Evolutionary conservation across 345 rosid genomes (phyloP).

Genomic region (Pseudoturritis turrita): DNA sequence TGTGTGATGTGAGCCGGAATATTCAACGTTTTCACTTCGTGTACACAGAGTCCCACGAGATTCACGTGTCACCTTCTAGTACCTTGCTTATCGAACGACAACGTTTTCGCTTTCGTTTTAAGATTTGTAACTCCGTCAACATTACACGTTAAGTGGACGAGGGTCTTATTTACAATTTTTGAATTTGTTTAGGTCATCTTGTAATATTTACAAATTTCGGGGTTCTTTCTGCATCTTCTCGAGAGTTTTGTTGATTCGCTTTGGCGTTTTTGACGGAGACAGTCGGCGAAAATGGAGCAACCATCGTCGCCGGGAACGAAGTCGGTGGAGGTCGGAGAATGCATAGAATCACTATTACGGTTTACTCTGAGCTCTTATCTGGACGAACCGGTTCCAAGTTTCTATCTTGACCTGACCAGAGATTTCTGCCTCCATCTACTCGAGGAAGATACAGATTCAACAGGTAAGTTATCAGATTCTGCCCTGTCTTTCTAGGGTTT

Average conservation of each 20-base stretch:
- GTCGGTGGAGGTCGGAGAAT: slow-evolving; percentile 11
- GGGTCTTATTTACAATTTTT: not conserved
- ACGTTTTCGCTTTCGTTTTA: not conserved
- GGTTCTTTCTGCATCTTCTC: not conserved
- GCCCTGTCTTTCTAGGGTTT: not conserved
- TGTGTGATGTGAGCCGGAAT: not conserved
- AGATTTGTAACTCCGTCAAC: not conserved
- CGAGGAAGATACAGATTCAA: slow-evolving; percentile 5
- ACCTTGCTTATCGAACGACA: not conserved
- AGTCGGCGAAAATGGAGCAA: slow-evolving; percentile 24
- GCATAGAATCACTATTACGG: not conserved
- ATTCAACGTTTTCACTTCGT: too few species aligned
- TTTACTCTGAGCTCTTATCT: slow-evolving; percentile 16
- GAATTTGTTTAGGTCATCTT: not conserved
- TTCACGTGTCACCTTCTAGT: not conserved
- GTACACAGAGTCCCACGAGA: too few species aligned
- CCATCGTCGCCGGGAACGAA: slow-evolving; percentile 30
- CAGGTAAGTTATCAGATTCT: not conserved
- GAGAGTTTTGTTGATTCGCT: not conserved
- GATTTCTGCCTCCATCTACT: slow-evolving; percentile 26
- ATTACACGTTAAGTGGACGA: not conserved
- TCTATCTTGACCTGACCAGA: slow-evolving; percentile 21
- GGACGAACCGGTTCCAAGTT: slow-evolving; percentile 9
- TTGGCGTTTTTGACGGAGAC: not conserved
- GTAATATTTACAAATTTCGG: not conserved